Percentiles rank a stretch among this genome's conserved stretches.
Conservation (phyloP, 208 protist genomes). For the Crithidia sp. region DNA sequence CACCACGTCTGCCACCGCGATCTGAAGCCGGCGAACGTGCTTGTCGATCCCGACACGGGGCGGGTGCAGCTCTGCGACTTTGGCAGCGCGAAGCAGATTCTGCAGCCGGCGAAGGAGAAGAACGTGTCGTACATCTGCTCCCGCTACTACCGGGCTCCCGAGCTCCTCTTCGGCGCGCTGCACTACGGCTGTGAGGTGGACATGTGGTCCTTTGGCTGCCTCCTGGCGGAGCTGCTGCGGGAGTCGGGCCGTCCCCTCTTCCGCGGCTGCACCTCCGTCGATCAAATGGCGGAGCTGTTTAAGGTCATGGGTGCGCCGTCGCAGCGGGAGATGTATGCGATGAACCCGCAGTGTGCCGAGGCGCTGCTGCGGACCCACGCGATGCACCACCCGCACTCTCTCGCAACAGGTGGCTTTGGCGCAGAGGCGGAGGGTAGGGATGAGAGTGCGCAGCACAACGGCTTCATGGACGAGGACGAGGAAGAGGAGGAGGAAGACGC, state of each 20-base stretch:
- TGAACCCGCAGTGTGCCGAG: conserved; percentile 96
- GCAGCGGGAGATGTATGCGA: conserved; percentile 94
- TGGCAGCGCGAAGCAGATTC: conserved; percentile 85
- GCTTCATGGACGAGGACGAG: conserved; percentile 6
- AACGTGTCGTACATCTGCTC: conserved; percentile 94
- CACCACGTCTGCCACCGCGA: conserved; percentile 88
- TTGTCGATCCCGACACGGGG: conserved; percentile 70
- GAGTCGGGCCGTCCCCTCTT: conserved; percentile 82
- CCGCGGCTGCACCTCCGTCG: conserved; percentile 93
- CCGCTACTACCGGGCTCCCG: conserved; percentile 95
- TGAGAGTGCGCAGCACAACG: background rate
- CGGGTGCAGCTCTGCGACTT: conserved; percentile 91
- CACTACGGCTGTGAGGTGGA: conserved; percentile 92
- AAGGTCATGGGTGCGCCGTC: conserved; percentile 94
- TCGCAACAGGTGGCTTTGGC: conserved; percentile 3
- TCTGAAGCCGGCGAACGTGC: conserved; percentile 90
- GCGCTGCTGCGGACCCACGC: conserved; percentile 48
- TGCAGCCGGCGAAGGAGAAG: conserved; percentile 53
- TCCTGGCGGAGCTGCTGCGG: conserved; percentile 96
- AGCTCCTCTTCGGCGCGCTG: conserved; percentile 90
- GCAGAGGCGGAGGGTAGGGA: background rate
- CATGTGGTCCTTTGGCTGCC: conserved; percentile 94
- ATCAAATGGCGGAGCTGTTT: conserved; percentile 98
- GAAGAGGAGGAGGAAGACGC: conserved; percentile 21
- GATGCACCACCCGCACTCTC: conserved; percentile 22